Percentiles rank a stretch among this genome's conserved stretches.
Evolutionary conservation across 2,329 filamentous ascomycete species (phyloP).

Genomic region (Exutisphaerella laricina): DNA sequence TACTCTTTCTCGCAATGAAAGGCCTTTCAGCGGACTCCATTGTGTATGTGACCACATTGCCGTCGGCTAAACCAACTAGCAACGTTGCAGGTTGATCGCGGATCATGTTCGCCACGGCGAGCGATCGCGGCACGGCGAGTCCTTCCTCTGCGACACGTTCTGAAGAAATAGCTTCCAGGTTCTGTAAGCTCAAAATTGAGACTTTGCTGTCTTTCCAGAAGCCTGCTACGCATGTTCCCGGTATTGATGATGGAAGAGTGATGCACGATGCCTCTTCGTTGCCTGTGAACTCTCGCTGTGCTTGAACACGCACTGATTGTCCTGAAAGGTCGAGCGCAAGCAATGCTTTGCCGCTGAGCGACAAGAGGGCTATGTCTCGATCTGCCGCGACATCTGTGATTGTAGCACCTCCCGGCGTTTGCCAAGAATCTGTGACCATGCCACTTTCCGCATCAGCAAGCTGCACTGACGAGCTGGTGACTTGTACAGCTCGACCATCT

Average conservation of each 20-base stretch:
- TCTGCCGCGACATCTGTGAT: slow-evolving; percentile 80
- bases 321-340: slow-evolving; percentile 60
- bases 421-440: slow-evolving; percentile 56
- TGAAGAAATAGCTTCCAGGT: slow-evolving; percentile 60
- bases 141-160: slow-evolving; percentile 52
- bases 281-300: slow-evolving; percentile 56
- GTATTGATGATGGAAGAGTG: slow-evolving; percentile 61
- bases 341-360: slow-evolving; percentile 67
- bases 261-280: slow-evolving; percentile 81
- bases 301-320: slow-evolving; percentile 52
- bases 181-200: slow-evolving; percentile 64
- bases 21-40: slow-evolving; percentile 57
- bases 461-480: slow-evolving; percentile 60
- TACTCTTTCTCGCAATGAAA: slow-evolving; percentile 69
- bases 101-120: slow-evolving; percentile 74
- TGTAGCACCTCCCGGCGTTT: slow-evolving; percentile 40
- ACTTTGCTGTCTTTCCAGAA: slow-evolving; percentile 83
- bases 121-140: slow-evolving; percentile 73
- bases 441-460: slow-evolving; percentile 57
- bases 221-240: slow-evolving; percentile 68
- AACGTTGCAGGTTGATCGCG: slow-evolving; percentile 63
- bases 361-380: slow-evolving; percentile 62
- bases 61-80: slow-evolving; percentile 87
- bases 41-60: slow-evolving; percentile 78
- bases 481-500: slow-evolving; percentile 63